Conservation (phyloP, 2,329 filamentous ascomycete genomes). For the Stromatinia cepivora region DNA sequence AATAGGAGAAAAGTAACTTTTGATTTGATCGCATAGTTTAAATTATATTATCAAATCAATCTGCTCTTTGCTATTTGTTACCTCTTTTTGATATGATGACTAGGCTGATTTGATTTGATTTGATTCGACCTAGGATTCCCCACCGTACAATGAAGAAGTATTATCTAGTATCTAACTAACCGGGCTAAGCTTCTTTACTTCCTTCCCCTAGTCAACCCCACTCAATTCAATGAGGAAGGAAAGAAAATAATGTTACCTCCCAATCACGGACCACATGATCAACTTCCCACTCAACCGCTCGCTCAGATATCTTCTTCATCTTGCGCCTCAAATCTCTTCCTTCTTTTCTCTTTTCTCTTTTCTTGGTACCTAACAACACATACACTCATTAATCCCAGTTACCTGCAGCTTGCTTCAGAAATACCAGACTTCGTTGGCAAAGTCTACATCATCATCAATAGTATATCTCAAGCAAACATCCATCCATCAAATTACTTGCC, state of each 20-base stretch:
- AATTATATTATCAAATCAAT: neutral
- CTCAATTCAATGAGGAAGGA: neutral
- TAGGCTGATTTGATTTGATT: neutral
- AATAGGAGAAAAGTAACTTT: neutral
- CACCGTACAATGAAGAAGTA: neutral
- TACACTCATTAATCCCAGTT: slow-evolving; percentile 4
- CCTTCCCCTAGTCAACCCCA: slow-evolving; percentile 7
- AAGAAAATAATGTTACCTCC: neutral
- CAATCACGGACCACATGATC: neutral
- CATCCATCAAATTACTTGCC: neutral
- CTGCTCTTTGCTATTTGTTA: neutral
- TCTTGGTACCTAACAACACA: neutral
- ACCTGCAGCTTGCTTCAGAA: slow-evolving; percentile 16
- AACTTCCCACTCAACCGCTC: neutral
- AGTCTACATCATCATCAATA: slow-evolving; percentile 15
- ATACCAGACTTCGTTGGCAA: slow-evolving; percentile 24
- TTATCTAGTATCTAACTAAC: neutral
- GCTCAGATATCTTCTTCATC: slow-evolving; percentile 5
- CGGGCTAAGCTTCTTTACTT: neutral
- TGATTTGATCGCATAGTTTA: slow-evolving; percentile 3
- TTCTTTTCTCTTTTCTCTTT: neutral
- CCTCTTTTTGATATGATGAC: neutral
- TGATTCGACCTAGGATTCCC: neutral
- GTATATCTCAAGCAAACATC: neutral
- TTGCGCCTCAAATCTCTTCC: neutral